A percentile compares a stretch with the other conserved stretches of the same genome.
These are phyloP conservation scores for Oehlia diaphana DNA, from an alignment of 192 early-diverging fungal species.

Conservation along the genomic window DNA sequence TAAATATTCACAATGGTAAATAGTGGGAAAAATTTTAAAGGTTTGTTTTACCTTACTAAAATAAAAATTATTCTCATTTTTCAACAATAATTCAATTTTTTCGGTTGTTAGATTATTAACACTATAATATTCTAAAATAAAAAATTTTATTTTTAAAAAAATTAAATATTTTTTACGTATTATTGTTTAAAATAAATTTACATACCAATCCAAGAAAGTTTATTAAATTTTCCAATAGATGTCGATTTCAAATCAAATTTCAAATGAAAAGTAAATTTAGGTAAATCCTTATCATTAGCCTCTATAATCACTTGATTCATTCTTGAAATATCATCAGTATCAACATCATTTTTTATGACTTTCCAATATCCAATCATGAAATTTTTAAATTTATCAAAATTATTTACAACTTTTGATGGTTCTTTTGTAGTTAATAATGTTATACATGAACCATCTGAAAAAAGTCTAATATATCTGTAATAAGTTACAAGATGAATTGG, in stretches of 20 bases:
- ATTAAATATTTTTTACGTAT: background rate
- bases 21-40: background rate
- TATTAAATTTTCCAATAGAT: slow-evolving; percentile 37
- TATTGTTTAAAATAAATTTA: background rate
- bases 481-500: slow-evolving; percentile 46
- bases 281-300: slow-evolving; percentile 22
- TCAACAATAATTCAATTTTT: background rate
- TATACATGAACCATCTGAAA: slow-evolving; percentile 37
- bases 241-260: slow-evolving; percentile 33
- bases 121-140: slow-evolving; percentile 9
- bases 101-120: slow-evolving; percentile 4
- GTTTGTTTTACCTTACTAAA: slow-evolving; percentile 7
- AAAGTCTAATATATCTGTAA: slow-evolving; percentile 42
- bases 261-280: slow-evolving; percentile 34
- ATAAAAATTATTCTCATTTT: background rate
- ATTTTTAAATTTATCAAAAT: background rate
- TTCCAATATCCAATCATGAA: no score
- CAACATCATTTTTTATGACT: no score
- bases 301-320: slow-evolving; percentile 19
- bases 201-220: slow-evolving; percentile 32
- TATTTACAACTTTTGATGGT: slow-evolving; percentile 29
- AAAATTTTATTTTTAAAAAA: background rate
- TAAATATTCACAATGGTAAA: no score
- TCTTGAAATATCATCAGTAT: no score
- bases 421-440: slow-evolving; percentile 34